Base-by-base conservation (phyloP, 441 rosid species). In the Populus hybrid region DNA sequence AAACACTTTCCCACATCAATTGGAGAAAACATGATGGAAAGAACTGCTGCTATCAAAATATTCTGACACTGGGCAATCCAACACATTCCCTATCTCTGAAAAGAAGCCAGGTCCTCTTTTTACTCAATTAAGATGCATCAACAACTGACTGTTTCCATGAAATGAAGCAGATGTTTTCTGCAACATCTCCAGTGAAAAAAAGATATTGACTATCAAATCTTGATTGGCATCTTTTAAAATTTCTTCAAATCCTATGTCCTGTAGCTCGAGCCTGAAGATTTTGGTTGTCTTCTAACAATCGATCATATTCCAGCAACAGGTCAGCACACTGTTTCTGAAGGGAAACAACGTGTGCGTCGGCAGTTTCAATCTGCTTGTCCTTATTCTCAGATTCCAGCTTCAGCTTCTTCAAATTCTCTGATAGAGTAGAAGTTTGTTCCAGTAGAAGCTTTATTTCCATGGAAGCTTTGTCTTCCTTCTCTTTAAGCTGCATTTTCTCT, bases 261-360 rank as follows among this genome's bases (percentile, higher is more conserved):
- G 78, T 57, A 82, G 86, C 88, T 77, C 86, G 89, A 77, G 82
- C 87, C 85, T 95, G 99, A 67, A 96, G 97, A 74, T 85, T 88
- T 79, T 96, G 98, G 84, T 96, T 96, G 77, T 91, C 95, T 86
- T 96, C 98, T 40, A 96, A 82, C 64, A 96, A 78, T 54, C 91
- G 91, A 74, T 96, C 99, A 42, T 96, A 96, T 86, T 96, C 97
- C 2, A 96, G 89, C 34, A 96, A 90, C 21, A 96, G 81, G 78
- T 94, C 97, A 8, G 95, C 95, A 61, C 95, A 90, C 73, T 96
- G 98, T 81, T 94, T 92, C 84, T 94, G 98, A 34, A 96, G 97
- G 9, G 98, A 77, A 0, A 83, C 79, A 3, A 96, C 97, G 42
- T 96, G 97, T 2, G 90, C 86, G 77, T 94, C 99, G 0, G 97